phyloP scores from a whole-genome alignment of 2,329 filamentous ascomycete species.

The Westerdykella aurantiaca region DNA sequence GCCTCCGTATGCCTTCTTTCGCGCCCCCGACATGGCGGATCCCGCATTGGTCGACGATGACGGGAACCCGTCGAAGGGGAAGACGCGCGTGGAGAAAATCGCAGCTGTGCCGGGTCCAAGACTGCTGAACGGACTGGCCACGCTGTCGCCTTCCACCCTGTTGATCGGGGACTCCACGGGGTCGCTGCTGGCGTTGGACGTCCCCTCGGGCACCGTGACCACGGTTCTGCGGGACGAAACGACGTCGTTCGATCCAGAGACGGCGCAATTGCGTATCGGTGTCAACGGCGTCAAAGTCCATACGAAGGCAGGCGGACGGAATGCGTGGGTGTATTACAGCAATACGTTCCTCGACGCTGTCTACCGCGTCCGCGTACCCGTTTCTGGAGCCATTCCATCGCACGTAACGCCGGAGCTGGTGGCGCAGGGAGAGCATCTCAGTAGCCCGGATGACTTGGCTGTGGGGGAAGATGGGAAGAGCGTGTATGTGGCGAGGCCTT shows the following conservation, averaged over 20 bases:
- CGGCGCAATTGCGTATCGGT: constrained; percentile 8
- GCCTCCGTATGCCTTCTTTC: not conserved
- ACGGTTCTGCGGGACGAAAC: constrained; percentile 10
- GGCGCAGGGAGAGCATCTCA: constrained; percentile 3
- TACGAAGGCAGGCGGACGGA: not conserved
- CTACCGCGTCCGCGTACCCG: constrained; percentile 11
- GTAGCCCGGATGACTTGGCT: constrained; percentile 15
- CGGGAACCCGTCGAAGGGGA: no score
- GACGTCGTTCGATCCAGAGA: constrained; percentile 8
- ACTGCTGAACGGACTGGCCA: constrained; percentile 19
- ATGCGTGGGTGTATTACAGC: constrained; percentile 14
- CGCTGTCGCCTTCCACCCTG: constrained; percentile 13
- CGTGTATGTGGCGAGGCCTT: constrained; percentile 8
- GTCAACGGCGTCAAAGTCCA: constrained; percentile 20
- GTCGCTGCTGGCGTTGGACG: constrained; percentile 11
- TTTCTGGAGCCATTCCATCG: not conserved
- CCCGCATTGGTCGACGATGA: no score
- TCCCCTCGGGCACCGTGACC: constrained; percentile 3
- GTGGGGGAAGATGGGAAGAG: constrained; percentile 10
- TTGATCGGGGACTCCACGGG: constrained; percentile 23
- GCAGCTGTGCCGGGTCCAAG: constrained; percentile 7
- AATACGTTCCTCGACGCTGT: constrained; percentile 10
- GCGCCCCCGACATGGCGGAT: not conserved
- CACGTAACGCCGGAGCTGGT: constrained; percentile 1
- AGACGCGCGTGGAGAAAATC: constrained; percentile 4